Percentiles rank a stretch among this genome's conserved stretches.
Evolutionary conservation across 306 rosid genomes (phyloP).

Genomic region (Cicer pinnatifidum): DNA sequence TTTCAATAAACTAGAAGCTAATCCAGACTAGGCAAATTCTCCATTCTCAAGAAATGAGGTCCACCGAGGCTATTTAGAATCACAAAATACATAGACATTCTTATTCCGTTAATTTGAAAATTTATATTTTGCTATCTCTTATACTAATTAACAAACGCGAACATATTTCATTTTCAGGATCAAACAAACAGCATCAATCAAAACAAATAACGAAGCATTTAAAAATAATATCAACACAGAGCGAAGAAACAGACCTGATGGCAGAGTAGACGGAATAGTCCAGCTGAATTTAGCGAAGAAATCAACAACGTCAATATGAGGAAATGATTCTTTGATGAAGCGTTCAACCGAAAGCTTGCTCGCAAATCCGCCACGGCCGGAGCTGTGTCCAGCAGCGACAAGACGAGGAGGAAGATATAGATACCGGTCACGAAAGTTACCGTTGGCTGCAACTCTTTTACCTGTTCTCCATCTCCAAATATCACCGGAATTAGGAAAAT

Average conservation of each 20-base stretch:
- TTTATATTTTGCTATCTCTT: too few relatives aligned
- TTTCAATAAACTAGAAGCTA: not conserved
- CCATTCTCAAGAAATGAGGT: not conserved
- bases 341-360: constrained; percentile 74
- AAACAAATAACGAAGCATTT: not conserved
- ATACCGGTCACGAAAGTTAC: constrained; percentile 67
- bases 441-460: constrained; percentile 55
- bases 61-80: not conserved
- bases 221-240: not conserved
- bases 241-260: constrained; percentile 50
- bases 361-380: constrained; percentile 43
- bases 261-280: constrained; percentile 62
- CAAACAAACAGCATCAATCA: not conserved
- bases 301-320: constrained; percentile 47
- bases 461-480: constrained; percentile 77
- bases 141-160: too few relatives aligned
- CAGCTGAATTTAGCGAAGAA: constrained; percentile 73
- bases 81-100: not conserved
- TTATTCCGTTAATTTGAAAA: not conserved
- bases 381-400: not conserved
- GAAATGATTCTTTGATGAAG: constrained; percentile 51
- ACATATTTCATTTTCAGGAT: not conserved
- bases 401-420: constrained; percentile 66
- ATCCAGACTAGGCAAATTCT: not conserved
- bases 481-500: constrained; percentile 80